These are phyloP conservation scores for Tolypocladium capitatum DNA, from an alignment of 2,329 filamentous ascomycete species.

Conservation along the genomic window DNA sequence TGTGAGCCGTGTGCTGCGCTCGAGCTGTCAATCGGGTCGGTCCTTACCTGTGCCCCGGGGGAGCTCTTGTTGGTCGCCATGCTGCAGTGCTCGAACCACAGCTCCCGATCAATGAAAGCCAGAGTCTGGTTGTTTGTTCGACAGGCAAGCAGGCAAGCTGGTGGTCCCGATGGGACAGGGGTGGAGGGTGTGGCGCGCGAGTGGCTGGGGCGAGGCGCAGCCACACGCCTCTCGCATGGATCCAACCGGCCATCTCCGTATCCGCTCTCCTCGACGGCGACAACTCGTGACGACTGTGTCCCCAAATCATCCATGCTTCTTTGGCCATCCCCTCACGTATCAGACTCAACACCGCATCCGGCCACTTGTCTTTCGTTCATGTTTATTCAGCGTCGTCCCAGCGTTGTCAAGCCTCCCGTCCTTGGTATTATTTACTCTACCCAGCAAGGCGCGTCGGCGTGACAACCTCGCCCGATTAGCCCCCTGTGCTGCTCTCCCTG, in stretches of 20 bases:
- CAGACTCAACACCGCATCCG: not conserved
- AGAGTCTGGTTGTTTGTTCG: not conserved
- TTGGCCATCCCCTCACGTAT: not conserved
- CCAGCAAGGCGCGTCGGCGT: not conserved
- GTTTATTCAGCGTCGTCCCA: not conserved
- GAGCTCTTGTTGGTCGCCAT: constrained; percentile 21
- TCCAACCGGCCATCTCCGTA: not conserved
- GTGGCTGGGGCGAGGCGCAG: not conserved
- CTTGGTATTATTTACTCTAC: not conserved
- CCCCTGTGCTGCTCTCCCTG: not conserved
- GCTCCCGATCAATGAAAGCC: not conserved
- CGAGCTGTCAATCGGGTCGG: not conserved
- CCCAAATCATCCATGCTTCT: not conserved
- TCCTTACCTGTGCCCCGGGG: constrained; percentile 16
- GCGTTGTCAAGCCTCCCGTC: not conserved
- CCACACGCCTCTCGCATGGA: too few relatives aligned
- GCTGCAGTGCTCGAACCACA: constrained; percentile 5
- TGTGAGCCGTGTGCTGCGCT: not conserved
- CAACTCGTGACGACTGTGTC: not conserved
- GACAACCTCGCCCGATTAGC: constrained; percentile 10
- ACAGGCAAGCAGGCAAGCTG: not conserved
- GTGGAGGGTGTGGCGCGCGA: not conserved
- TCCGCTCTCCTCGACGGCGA: not conserved
- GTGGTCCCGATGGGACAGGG: not conserved
- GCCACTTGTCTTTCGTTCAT: not conserved